Evolutionary conservation across 495 filamentous ascomycete species (phyloP).

Genomic region (Penicillium coffeae): DNA sequence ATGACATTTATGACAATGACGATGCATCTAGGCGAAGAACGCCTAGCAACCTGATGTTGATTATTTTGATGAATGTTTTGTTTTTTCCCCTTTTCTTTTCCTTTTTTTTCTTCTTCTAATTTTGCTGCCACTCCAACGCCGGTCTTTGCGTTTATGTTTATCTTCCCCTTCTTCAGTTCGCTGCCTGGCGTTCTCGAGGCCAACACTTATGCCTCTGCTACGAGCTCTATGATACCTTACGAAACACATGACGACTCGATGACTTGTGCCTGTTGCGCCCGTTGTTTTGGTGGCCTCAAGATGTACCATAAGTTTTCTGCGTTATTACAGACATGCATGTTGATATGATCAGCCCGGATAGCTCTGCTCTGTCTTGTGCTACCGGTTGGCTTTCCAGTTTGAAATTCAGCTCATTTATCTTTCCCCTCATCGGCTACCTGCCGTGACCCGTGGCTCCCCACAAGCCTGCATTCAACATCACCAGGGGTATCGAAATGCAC

Average conservation of each 20-base stretch:
- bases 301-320: conserved; percentile 23
- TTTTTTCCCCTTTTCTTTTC: conserved; percentile 7
- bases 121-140: neutral
- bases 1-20: conserved; percentile 15
- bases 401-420: neutral
- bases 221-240: conserved; percentile 24
- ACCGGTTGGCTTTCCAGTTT: conserved; percentile 3
- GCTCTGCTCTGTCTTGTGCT: conserved; percentile 9
- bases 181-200: too few relatives aligned
- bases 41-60: too few relatives aligned
- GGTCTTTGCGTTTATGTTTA: too few relatives aligned
- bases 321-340: conserved; percentile 5
- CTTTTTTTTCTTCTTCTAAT: conserved; percentile 2
- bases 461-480: too few relatives aligned
- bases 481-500: too few relatives aligned
- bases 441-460: too few relatives aligned
- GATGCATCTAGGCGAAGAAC: conserved; percentile 8
- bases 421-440: neutral
- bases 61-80: conserved; percentile 5
- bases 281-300: conserved; percentile 10
- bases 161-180: too few relatives aligned
- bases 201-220: conserved; percentile 13
- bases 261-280: conserved; percentile 14
- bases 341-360: conserved; percentile 8
- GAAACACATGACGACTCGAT: conserved; percentile 22